Base-by-base conservation (phyloP, 2,329 filamentous ascomycete species). In the Geoglossum cookeanum region DNA sequence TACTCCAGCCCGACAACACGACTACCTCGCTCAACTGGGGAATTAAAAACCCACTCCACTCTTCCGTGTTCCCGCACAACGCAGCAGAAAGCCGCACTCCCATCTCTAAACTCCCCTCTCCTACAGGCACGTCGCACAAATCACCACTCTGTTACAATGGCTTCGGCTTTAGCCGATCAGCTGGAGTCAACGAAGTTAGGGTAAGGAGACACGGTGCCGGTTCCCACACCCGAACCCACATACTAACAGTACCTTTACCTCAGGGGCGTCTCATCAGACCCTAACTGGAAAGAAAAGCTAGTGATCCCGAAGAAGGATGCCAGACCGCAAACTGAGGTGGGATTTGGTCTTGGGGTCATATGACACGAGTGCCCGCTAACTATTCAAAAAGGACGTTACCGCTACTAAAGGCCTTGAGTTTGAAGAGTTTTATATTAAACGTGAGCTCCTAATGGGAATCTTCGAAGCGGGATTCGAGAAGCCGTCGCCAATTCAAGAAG, bases 381-480 rank as follows among this genome's bases (percentile, higher is more conserved):
- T 27, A 52, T 55, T 63, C 60, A 17, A 27, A 58, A 57, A 94
- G 86, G 92, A 98, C 85, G 94, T 98, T 60, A 97, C 91, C 58
- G 90, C 89, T 65, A 98, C 91, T 35, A 97, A 96, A 74, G 92
- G 92, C 60, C 78, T 98, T 61, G 92, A 98, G 65, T 98, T 96
- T 67, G 94, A 98, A 72, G 87, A 97, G 64, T 96, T 98, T 69
- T 86, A 85, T 63, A 84, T 98, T 65, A 95, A 94, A 75, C 80
- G 92, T 68, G 87, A 95, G 68, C 75, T 98, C 60, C 81, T 98
- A 74, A 98, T 97, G 91, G 92, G 92, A 61, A 97, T 98, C 63
- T 98, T 97, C 71, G 92, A 98, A 75, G 92, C 92, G 64, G 92
- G 92, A 61, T 98, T 96, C 71, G 92, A 98, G 71, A 96, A 94